A percentile compares a stretch with the other conserved stretches of the same genome.
phyloP scores from a whole-genome alignment of 306 rosid genomes.

The Pterocarpus macrocarpus region DNA sequence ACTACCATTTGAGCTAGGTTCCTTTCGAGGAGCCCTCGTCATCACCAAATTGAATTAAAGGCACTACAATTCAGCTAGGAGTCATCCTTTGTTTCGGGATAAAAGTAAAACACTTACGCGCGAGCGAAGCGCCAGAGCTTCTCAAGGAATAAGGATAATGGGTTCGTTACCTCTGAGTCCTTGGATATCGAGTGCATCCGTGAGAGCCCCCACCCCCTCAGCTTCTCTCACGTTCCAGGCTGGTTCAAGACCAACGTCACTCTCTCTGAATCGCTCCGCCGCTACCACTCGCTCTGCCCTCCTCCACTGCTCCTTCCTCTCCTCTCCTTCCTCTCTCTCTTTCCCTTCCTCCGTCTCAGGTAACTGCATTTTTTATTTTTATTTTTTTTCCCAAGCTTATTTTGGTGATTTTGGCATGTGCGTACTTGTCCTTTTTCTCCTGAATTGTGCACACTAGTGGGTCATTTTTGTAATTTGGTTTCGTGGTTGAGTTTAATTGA shows the following conservation, averaged over 20 bases:
- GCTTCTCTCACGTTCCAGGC: neutral
- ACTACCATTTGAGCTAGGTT: too few relatives aligned
- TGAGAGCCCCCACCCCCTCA: neutral
- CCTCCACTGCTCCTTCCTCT: neutral
- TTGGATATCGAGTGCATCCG: neutral
- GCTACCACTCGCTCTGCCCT: neutral
- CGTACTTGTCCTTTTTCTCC: neutral
- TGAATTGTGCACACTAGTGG: neutral
- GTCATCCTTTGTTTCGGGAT: neutral
- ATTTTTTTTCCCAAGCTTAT: too few relatives aligned
- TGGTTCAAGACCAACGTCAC: neutral
- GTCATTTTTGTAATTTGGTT: neutral
- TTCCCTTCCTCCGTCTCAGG: slow-evolving; percentile 10
- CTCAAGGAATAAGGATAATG: neutral
- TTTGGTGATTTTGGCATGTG: too few relatives aligned
- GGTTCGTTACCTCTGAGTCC: neutral
- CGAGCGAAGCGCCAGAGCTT: neutral
- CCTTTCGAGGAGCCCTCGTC: too few relatives aligned
- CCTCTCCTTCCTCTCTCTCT: neutral
- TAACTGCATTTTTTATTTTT: neutral
- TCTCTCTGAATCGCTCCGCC: neutral
- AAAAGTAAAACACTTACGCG: neutral
- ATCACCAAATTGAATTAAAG: too few relatives aligned
- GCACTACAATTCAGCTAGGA: too few relatives aligned
- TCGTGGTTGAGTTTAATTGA: too few relatives aligned